Evolutionary conservation across 2,329 filamentous ascomycete genomes (phyloP).

Genomic region (Colletotrichum lentis): DNA sequence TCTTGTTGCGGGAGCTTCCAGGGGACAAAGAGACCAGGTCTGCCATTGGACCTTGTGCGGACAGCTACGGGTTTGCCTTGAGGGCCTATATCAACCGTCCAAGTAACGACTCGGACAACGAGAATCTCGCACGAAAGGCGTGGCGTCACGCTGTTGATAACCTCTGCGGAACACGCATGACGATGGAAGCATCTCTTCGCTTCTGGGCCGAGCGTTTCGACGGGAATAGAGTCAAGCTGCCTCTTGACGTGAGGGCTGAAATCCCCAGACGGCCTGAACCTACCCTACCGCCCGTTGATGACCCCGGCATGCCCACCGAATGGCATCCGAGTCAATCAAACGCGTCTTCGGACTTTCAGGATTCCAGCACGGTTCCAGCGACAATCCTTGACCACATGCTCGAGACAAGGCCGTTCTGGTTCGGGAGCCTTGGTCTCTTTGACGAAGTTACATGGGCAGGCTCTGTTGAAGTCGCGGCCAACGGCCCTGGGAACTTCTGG

Average conservation of each 20-base stretch:
- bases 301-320: slow-evolving; percentile 3
- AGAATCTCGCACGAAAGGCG: slow-evolving; percentile 9
- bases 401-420: neutral
- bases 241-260: neutral
- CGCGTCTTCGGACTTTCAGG: too few species aligned
- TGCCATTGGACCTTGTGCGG: slow-evolving; percentile 9
- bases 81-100: neutral
- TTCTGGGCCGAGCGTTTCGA: slow-evolving; percentile 2
- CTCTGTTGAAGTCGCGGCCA: neutral
- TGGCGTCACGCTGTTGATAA: slow-evolving; percentile 15
- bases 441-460: neutral
- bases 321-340: neutral
- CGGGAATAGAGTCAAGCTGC: neutral
- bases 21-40: neutral
- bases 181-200: slow-evolving; percentile 32
- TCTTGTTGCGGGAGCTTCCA: neutral
- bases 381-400: neutral
- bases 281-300: neutral
- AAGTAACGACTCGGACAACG: neutral
- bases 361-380: neutral
- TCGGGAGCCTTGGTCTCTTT: neutral
- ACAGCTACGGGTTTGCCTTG: slow-evolving; percentile 14
- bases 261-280: neutral
- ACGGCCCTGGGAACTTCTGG: neutral
- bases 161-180: neutral